Percentiles rank a stretch among this genome's conserved stretches.
These are phyloP conservation scores for Trichomonas tenax DNA, from an alignment of 208 protist genomes.

Conservation along the genomic window DNA sequence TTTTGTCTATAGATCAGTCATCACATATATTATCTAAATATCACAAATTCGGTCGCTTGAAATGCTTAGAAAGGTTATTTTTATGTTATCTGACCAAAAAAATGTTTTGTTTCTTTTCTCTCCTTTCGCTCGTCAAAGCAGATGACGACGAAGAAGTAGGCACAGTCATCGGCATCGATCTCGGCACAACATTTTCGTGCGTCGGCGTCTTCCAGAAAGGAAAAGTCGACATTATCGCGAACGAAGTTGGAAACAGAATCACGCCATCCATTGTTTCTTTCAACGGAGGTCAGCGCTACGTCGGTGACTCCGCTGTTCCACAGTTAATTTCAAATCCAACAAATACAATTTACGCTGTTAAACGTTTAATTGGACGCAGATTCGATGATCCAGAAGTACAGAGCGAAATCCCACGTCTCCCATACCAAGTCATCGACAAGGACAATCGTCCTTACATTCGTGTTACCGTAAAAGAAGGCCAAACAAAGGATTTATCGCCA, in stretches of 20 bases:
- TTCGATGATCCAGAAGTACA: conserved; percentile 70
- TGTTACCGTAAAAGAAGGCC: conserved; percentile 49
- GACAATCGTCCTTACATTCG: conserved; percentile 58
- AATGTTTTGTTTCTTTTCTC: no score
- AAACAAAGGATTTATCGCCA: conserved; percentile 65
- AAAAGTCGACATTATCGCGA: conserved; percentile 85
- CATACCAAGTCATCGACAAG: conserved; percentile 63
- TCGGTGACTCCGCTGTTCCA: conserved; percentile 76
- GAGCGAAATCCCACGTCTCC: conserved; percentile 84
- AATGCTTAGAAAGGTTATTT: no score
- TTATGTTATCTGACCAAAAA: no score
- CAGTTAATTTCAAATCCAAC: conserved; percentile 60
- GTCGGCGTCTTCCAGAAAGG: conserved; percentile 49
- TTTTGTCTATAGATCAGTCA: no score
- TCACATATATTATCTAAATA: no score
- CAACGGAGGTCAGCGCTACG: conserved; percentile 51
- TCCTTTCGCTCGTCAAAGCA: not conserved
- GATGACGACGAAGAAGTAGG: not conserved
- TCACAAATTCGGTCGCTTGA: no score
- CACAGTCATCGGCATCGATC: conserved; percentile 49
- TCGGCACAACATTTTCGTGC: no score
- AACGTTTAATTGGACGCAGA: conserved; percentile 75
- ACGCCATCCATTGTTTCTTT: conserved; percentile 98
- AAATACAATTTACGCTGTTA: conserved; percentile 71
- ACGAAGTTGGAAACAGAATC: conserved; percentile 93